Evolutionary conservation across 352 stramenopile species (phyloP).

Genomic region (Phytophthora podocarpi): DNA sequence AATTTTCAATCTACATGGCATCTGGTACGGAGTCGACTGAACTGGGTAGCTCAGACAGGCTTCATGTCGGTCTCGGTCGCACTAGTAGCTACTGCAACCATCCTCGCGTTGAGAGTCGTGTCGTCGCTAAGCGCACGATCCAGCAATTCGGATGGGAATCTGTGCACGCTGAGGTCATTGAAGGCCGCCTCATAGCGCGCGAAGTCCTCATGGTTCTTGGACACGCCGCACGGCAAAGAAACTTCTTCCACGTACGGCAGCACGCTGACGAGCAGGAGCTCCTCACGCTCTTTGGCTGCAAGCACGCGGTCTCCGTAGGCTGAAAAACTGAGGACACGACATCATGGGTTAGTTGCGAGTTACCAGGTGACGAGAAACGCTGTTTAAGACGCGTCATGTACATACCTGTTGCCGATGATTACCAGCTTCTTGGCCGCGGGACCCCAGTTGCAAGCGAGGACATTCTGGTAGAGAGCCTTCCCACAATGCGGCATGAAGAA

Average conservation of each 20-base stretch:
- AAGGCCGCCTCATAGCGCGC: slow-evolving; percentile 74
- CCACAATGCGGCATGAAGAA: slow-evolving; percentile 95
- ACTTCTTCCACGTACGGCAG: slow-evolving; percentile 59
- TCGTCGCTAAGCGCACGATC: slow-evolving; percentile 16
- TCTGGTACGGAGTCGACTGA: background rate
- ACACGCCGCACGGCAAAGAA: slow-evolving; percentile 42
- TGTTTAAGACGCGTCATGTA: too few species aligned
- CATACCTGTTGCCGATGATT: slow-evolving; percentile 88
- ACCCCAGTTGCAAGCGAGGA: slow-evolving; percentile 85
- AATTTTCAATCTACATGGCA: too few species aligned
- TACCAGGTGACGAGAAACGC: too few species aligned
- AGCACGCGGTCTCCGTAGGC: slow-evolving; percentile 80
- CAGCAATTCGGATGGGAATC: slow-evolving; percentile 22
- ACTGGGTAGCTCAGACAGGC: too few species aligned
- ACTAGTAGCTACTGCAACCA: slow-evolving; percentile 23
- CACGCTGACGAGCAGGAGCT: slow-evolving; percentile 53
- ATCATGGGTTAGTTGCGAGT: slow-evolving; percentile 1
- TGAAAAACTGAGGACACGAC: slow-evolving; percentile 52
- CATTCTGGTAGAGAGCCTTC: slow-evolving; percentile 88
- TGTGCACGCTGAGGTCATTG: slow-evolving; percentile 60
- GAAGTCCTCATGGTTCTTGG: slow-evolving; percentile 60
- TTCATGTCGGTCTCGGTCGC: background rate
- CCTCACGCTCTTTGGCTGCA: slow-evolving; percentile 38
- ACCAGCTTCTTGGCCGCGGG: slow-evolving; percentile 43
- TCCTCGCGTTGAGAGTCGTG: slow-evolving; percentile 16